These are phyloP conservation scores for Microascus cirrosus DNA, from an alignment of 2,329 filamentous ascomycete species.

Conservation along the genomic window DNA sequence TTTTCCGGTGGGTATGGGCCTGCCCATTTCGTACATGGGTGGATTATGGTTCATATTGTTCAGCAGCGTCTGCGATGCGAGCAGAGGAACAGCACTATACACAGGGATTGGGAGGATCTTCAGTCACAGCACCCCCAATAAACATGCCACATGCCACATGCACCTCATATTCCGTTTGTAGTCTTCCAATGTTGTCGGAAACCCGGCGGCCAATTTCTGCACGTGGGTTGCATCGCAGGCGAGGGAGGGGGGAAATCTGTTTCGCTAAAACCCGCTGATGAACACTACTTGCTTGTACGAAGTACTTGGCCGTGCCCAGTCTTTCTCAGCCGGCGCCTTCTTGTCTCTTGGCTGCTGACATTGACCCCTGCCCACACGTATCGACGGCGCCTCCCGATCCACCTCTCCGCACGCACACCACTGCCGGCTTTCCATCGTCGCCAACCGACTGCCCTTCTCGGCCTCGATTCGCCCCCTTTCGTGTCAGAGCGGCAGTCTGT, in stretches of 20 bases:
- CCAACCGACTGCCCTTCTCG: not conserved
- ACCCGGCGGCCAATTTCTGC: not conserved
- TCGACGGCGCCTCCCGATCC: not conserved
- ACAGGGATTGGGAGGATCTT: not conserved
- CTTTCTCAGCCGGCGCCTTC: not conserved
- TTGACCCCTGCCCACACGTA: not conserved
- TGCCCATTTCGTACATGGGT: too few relatives aligned
- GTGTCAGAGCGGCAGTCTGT: not conserved
- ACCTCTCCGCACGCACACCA: not conserved
- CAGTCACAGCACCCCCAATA: not conserved
- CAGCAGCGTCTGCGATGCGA: too few relatives aligned
- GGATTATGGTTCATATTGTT: too few relatives aligned
- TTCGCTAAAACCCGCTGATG: not conserved
- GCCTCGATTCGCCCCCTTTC: not conserved
- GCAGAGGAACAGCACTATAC: too few relatives aligned
- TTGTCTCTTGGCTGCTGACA: not conserved
- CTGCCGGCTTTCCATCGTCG: not conserved
- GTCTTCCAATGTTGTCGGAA: not conserved
- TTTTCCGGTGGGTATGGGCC: too few relatives aligned
- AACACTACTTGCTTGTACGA: not conserved
- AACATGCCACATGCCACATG: not conserved
- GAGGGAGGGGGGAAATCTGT: not conserved
- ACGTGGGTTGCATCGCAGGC: not conserved
- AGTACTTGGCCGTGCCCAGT: too few relatives aligned
- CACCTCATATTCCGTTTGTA: not conserved